Evolutionary conservation across 495 filamentous ascomycete species (phyloP), one percentile per base, ranked within the genome.

Genomic region (Xylaria longipes): DNA sequence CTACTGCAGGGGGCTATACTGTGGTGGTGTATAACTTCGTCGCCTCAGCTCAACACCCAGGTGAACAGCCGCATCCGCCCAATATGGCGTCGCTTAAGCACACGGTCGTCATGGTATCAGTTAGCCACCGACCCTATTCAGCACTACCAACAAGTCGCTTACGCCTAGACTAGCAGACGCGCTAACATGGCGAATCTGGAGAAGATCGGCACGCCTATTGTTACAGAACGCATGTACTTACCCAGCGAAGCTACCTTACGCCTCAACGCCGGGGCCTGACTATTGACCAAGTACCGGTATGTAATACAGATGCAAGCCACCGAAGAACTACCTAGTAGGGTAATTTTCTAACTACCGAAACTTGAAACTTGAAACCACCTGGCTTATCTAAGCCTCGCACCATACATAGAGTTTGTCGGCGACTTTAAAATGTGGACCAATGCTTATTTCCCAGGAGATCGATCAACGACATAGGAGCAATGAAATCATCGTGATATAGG

Each of bases 251-350:
- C 62, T 45, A 65, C 20, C 12, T 50, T 8, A n/a, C 35, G 62
- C 46, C 33, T 9, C 48, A 67, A 54, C 64, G 31, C 33, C 62
- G 27, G 27, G 46, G 29, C n/a, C n/a, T n/a, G n/a, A n/a, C n/a
- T n/a, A n/a, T 22, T 67, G n/a, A 17, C 11, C 48, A 67, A 56
- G 29, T 67, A 67, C 65, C 65, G 65, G 65, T 67, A 39, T 54
- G 65, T 67, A n/a, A 25, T 56, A 50, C 35, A 25, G 33, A 39
- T 67, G 65, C 65, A 67, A 67, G 65, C 43, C 65, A 67, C 65
- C 65, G 48, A 67, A 35, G 8, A 8, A 33, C 25, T 33, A 22
- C 11, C 43, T 22, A 41, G 45, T 14, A n/a, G 29, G 46, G 33
- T 15, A 41, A 43, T 20, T n/a, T 25, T 15, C n/a, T 7, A 43